These are phyloP conservation scores for Thermochaetoides thermophila DNA, from an alignment of 495 filamentous ascomycete species.

Conservation along the genomic window DNA sequence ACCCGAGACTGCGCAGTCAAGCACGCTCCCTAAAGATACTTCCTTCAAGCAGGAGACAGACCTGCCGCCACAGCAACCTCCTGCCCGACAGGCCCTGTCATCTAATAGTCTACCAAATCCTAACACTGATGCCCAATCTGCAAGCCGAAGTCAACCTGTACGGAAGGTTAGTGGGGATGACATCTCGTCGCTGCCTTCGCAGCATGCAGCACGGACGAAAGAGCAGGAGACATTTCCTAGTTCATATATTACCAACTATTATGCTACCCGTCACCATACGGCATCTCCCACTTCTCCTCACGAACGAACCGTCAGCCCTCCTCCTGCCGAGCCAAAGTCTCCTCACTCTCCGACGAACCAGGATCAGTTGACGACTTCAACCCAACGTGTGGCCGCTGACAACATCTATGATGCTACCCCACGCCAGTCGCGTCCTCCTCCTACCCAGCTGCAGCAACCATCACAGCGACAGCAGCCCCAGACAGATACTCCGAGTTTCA, in stretches of 20 bases:
- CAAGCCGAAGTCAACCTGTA: too few relatives aligned
- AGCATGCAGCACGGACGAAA: conserved; percentile 4
- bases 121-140: neutral
- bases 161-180: conserved; percentile 4
- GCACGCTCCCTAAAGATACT: too few relatives aligned
- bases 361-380: conserved; percentile 1
- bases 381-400: conserved; percentile 13
- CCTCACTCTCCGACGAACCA: conserved; percentile 2
- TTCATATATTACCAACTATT: too few relatives aligned
- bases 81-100: too few relatives aligned
- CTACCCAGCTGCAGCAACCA: neutral
- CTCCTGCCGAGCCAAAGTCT: conserved; percentile 3
- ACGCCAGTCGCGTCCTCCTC: conserved; percentile 9
- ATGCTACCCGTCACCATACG: too few relatives aligned
- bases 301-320: conserved; percentile 14
- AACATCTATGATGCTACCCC: conserved; percentile 35
- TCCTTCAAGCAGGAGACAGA: too few relatives aligned
- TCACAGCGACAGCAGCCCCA: conserved; percentile 1
- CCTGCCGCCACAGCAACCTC: too few relatives aligned
- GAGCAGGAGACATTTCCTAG: too few relatives aligned
- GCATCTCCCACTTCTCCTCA: too few relatives aligned
- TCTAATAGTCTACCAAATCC: too few relatives aligned
- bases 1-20: too few relatives aligned
- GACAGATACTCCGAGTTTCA: conserved; percentile 1
- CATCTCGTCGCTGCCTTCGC: conserved; percentile 11